Evolutionary conservation across 1,139 yeast species (phyloP).

Genomic region (Hyphopichia wangnamkhiaoensis): DNA sequence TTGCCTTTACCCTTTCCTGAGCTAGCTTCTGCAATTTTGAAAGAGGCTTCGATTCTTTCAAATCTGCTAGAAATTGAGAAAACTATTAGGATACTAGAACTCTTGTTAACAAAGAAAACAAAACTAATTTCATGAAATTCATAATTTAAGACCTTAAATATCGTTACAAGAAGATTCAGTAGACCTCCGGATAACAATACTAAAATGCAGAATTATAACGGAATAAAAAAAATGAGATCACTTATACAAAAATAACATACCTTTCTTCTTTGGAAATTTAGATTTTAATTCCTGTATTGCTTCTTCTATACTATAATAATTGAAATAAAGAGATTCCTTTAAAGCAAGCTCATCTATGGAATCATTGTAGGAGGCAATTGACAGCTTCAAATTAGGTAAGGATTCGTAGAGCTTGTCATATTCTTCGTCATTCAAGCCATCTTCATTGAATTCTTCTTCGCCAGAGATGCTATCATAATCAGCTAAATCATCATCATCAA

Average conservation of each 20-base stretch:
- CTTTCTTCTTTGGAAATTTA: conserved; percentile 38
- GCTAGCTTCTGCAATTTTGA: conserved; percentile 24
- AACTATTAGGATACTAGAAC: conserved; percentile 23
- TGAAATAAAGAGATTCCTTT: conserved; percentile 61
- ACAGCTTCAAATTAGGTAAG: conserved; percentile 41
- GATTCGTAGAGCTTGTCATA: conserved; percentile 45
- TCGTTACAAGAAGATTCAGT: too few species aligned
- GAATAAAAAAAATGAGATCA: conserved; percentile 7
- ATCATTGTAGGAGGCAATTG: conserved; percentile 39
- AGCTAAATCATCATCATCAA: conserved; percentile 27
- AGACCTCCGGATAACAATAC: background rate
- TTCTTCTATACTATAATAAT: conserved; percentile 58
- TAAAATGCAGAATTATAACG: conserved; percentile 7
- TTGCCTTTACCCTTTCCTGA: conserved; percentile 12
- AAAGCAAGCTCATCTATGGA: conserved; percentile 53
- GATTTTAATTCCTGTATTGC: conserved; percentile 54
- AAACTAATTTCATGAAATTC: conserved; percentile 1
- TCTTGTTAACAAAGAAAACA: conserved; percentile 7
- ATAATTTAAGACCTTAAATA: conserved; percentile 1
- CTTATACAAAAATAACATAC: conserved; percentile 34
- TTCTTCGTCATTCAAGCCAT: conserved; percentile 48
- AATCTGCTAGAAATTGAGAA: conserved; percentile 3
- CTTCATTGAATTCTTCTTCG: conserved; percentile 43
- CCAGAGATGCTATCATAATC: conserved; percentile 55
- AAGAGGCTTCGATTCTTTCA: conserved; percentile 6